Conservation (phyloP, 176 grass and related monocot species). For the Rhynchospora breviuscula region DNA sequence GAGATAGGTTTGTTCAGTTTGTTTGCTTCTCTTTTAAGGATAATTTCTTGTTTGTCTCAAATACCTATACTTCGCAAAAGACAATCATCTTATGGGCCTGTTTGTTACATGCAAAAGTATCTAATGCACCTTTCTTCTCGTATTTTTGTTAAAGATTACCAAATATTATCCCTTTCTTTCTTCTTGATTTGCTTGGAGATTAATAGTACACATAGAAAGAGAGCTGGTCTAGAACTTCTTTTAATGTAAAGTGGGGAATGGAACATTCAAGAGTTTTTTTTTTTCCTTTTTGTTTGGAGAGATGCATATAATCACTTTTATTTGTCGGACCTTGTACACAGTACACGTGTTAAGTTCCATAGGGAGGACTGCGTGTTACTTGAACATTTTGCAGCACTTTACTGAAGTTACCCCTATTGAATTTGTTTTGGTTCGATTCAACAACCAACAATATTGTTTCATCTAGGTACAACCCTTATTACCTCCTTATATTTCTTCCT, state of each 20-base stretch:
- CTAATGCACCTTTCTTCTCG: not conserved
- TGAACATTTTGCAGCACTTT: not conserved
- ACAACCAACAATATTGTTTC: not conserved
- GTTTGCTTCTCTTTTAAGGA: not conserved
- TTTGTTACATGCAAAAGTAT: not conserved
- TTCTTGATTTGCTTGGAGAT: slow-evolving; percentile 10
- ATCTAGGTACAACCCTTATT: not conserved
- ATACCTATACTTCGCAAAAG: not conserved
- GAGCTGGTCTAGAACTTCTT: not conserved
- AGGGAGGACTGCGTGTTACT: not conserved
- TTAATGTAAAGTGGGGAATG: not conserved
- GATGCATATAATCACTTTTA: not conserved
- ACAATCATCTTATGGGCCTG: not conserved
- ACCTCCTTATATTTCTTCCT: not conserved
- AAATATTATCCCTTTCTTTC: not conserved
- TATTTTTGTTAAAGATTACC: not conserved
- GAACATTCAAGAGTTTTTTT: not conserved
- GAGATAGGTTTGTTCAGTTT: slow-evolving; percentile 33
- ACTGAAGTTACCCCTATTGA: not conserved
- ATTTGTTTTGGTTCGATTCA: not conserved
- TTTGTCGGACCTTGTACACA: not conserved
- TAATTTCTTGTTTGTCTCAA: not conserved
- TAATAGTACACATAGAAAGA: not conserved
- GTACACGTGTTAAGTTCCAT: not conserved
- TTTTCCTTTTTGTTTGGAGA: not conserved